A percentile compares a stretch with the other conserved stretches of the same genome.
Evolutionary conservation across 164 flowering plant species (phyloP).

Genomic region (Piper longum): DNA sequence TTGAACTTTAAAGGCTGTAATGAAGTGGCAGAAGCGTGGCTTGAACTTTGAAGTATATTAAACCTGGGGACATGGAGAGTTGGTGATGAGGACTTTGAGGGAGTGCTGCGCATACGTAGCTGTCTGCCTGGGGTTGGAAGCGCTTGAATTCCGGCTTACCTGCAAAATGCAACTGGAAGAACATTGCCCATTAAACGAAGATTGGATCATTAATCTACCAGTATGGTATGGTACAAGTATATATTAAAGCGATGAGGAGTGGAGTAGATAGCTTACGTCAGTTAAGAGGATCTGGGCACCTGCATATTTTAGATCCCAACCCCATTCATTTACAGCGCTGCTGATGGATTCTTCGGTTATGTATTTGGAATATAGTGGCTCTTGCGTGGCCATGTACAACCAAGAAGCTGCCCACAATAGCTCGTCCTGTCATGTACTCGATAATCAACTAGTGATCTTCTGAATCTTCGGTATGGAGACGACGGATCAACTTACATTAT

Average conservation of each 20-base stretch:
- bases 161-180: conserved; percentile 36
- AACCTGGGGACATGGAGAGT: conserved; percentile 54
- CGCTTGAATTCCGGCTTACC: conserved; percentile 29
- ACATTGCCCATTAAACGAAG: background rate
- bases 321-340: conserved; percentile 56
- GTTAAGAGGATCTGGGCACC: conserved; percentile 71
- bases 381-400: conserved; percentile 57
- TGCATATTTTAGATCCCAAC: conserved; percentile 95
- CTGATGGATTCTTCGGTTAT: conserved; percentile 49
- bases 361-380: conserved; percentile 28
- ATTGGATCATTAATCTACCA: background rate
- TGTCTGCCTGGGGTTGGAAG: conserved; percentile 55
- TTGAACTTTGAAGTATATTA: background rate
- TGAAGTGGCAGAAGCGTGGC: background rate
- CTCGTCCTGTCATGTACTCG: conserved; percentile 55
- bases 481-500: conserved; percentile 31
- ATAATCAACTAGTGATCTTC: background rate
- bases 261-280: conserved; percentile 17
- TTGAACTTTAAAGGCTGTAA: background rate
- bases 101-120: conserved; percentile 51
- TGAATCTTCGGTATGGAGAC: background rate
- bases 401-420: conserved; percentile 93
- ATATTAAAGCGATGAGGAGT: background rate
- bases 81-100: conserved; percentile 65
- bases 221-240: background rate